Evolutionary conservation across 2,329 filamentous ascomycete genomes (phyloP).

Genomic region (Torrubiella hemipterigena): DNA sequence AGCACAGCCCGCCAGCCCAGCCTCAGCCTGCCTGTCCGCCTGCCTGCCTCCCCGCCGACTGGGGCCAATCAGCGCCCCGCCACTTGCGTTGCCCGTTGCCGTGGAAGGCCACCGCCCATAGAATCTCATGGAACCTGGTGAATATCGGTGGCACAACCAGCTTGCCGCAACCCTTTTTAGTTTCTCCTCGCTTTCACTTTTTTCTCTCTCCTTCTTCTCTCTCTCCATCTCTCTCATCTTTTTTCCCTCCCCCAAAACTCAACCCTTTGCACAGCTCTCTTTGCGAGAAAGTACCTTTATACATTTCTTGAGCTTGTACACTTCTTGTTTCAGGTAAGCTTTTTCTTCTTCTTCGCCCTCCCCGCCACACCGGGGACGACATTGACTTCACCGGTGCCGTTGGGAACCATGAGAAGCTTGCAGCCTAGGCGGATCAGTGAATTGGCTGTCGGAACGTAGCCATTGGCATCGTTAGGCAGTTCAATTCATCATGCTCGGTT

Average conservation of each 20-base stretch:
- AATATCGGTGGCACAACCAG: slow-evolving; percentile 12
- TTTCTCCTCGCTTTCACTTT: slow-evolving; percentile 11
- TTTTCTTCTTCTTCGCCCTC: background rate
- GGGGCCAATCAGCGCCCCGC: slow-evolving; percentile 5
- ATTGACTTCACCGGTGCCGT: too few relatives aligned
- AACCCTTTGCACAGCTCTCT: slow-evolving; percentile 13
- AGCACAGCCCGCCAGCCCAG: too few relatives aligned
- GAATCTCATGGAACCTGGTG: slow-evolving; percentile 35
- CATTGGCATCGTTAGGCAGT: too few relatives aligned
- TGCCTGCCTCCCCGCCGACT: too few relatives aligned
- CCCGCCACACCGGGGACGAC: background rate
- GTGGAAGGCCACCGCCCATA: slow-evolving; percentile 20
- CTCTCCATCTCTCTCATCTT: slow-evolving; percentile 10
- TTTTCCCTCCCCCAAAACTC: slow-evolving; percentile 9
- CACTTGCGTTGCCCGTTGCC: slow-evolving; percentile 10
- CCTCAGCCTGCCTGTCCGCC: too few relatives aligned
- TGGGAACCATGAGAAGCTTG: too few relatives aligned
- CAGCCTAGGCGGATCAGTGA: too few relatives aligned
- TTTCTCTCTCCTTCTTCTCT: slow-evolving; percentile 11
- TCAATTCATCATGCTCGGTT: too few relatives aligned
- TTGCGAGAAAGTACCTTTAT: slow-evolving; percentile 13
- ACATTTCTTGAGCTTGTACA: slow-evolving; percentile 10
- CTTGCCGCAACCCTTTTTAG: slow-evolving; percentile 22
- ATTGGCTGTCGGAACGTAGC: too few relatives aligned
- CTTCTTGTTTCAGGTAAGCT: slow-evolving; percentile 11